phyloP scores from a whole-genome alignment of 306 rosid genomes.

The Acacia melanoxylon region DNA sequence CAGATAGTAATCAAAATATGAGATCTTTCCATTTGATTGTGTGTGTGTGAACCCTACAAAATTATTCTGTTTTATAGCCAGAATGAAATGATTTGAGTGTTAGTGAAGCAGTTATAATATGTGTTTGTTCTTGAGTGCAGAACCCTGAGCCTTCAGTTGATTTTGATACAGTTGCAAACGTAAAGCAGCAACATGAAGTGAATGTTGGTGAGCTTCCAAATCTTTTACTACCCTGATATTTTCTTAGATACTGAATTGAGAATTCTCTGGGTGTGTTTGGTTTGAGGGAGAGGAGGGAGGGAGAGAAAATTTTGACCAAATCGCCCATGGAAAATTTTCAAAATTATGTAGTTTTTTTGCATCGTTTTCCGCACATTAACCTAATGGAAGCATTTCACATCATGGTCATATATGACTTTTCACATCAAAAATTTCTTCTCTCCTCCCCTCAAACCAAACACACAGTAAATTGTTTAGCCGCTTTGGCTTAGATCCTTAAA shows the following conservation, averaged over 20 bases:
- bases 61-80: neutral
- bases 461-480: neutral
- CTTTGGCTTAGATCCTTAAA: neutral
- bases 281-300: no score
- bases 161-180: slow-evolving; percentile 85
- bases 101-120: slow-evolving; percentile 10
- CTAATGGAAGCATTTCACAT: no score
- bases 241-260: neutral
- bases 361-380: no score
- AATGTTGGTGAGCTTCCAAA: slow-evolving; percentile 78
- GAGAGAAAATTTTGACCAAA: no score
- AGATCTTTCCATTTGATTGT: neutral
- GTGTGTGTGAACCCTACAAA: neutral
- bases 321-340: no score
- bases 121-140: slow-evolving; percentile 49
- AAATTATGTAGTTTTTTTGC: no score
- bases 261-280: no score
- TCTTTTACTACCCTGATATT: slow-evolving; percentile 14
- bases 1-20: neutral
- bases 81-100: slow-evolving; percentile 6
- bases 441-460: no score
- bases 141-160: slow-evolving; percentile 94
- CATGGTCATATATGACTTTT: no score
- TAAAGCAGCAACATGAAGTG: slow-evolving; percentile 84
- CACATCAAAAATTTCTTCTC: no score